Evolutionary conservation across 2,329 filamentous ascomycete genomes (phyloP).

Genomic region (Fonsecaea pugnacius): DNA sequence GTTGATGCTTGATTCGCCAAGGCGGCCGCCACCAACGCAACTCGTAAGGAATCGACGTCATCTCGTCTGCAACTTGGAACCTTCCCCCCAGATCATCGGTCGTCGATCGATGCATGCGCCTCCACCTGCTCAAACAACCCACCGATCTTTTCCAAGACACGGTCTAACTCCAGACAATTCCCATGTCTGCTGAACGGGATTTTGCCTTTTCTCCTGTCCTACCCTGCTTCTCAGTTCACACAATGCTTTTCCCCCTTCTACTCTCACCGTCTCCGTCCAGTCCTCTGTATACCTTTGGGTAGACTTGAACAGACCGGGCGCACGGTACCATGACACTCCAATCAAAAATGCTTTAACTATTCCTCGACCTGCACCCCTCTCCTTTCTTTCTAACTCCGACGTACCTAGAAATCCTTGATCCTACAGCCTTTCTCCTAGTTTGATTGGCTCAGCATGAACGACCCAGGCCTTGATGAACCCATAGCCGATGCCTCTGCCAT

Average conservation of each 20-base stretch:
- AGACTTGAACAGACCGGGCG: background rate
- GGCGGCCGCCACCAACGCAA: background rate
- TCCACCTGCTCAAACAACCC: background rate
- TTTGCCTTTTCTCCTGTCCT: background rate
- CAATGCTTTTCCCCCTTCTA: background rate
- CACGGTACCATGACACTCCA: background rate
- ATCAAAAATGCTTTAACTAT: background rate
- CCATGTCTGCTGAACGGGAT: background rate
- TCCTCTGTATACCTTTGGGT: background rate
- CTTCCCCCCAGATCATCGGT: constrained; percentile 2
- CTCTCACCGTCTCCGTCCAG: background rate
- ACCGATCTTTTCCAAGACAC: constrained; percentile 5
- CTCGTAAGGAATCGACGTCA: background rate
- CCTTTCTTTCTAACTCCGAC: background rate
- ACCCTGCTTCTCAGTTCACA: background rate
- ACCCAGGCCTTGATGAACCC: constrained; percentile 58
- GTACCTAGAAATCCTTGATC: background rate
- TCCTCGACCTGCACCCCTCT: background rate
- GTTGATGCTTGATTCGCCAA: constrained; percentile 1
- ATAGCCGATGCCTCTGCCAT: constrained; percentile 54
- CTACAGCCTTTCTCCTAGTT: background rate
- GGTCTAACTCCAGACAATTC: background rate
- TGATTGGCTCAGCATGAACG: constrained; percentile 48
- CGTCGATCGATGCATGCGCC: background rate
- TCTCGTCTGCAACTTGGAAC: background rate